These are phyloP conservation scores for Rhynchosporium agropyri DNA, from an alignment of 2,329 filamentous ascomycete genomes.

Conservation along the genomic window DNA sequence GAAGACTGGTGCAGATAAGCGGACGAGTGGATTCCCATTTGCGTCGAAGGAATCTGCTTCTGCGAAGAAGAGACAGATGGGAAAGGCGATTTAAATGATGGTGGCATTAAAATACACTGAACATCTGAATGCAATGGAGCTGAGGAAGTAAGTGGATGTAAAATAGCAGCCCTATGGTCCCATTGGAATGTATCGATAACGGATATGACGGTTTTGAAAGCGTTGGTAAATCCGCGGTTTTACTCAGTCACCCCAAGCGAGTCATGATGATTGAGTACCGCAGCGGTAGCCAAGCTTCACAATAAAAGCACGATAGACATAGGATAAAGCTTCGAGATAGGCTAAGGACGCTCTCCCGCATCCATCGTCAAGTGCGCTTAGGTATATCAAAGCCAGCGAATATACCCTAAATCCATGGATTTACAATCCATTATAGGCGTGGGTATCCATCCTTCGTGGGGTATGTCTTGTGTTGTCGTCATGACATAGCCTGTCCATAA, in stretches of 20 bases:
- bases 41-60: constrained; percentile 53
- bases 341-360: too few species aligned
- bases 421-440: too few species aligned
- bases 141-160: neutral
- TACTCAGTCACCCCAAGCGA: too few species aligned
- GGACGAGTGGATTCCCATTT: constrained; percentile 68
- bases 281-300: neutral
- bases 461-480: constrained; percentile 2
- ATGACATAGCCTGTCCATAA: neutral
- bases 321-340: neutral
- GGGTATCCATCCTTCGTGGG: too few species aligned
- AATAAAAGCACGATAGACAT: neutral
- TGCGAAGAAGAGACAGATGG: constrained; percentile 37
- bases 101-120: neutral
- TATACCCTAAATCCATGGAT: too few species aligned
- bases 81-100: constrained; percentile 28
- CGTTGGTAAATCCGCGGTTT: neutral
- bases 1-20: constrained; percentile 68
- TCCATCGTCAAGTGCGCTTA: too few species aligned
- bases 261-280: neutral
- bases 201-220: neutral
- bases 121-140: neutral
- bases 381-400: too few species aligned
- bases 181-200: neutral
- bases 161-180: too few species aligned